Conservation (phyloP, 148 eudicot genomes). For the Chenopodium quinoa region DNA sequence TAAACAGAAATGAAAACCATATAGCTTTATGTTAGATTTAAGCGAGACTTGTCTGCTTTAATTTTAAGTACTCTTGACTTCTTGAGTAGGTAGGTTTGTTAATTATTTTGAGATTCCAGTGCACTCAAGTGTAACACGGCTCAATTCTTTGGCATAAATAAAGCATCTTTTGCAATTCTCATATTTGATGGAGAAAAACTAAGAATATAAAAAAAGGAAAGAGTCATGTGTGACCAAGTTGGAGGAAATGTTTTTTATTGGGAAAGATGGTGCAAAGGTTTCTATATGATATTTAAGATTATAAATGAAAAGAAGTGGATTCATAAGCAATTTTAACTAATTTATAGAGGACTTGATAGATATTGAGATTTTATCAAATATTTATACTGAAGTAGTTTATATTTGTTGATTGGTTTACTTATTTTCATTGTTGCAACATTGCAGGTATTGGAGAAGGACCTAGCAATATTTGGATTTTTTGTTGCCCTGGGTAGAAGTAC, state of each 20-base stretch:
- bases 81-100: background rate
- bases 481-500: constrained; percentile 94
- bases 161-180: too few relatives aligned
- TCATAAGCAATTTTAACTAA: background rate
- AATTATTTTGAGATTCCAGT: background rate
- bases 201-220: background rate
- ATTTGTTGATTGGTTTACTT: background rate
- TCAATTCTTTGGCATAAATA: too few relatives aligned
- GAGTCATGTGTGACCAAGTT: background rate
- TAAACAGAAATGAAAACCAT: background rate
- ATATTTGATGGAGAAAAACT: background rate
- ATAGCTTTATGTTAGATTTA: background rate
- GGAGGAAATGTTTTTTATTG: background rate
- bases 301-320: background rate
- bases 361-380: too few relatives aligned
- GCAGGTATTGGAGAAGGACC: constrained; percentile 90
- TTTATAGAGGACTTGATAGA: background rate
- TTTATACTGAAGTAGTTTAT: background rate
- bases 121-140: background rate
- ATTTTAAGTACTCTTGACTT: background rate
- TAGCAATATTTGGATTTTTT: constrained; percentile 94
- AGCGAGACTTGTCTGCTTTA: background rate
- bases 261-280: background rate
- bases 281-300: background rate
- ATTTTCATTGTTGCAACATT: constrained; percentile 21